These are phyloP conservation scores for Fusarium mundagurra DNA, from an alignment of 2,329 filamentous ascomycete genomes.

Conservation along the genomic window DNA sequence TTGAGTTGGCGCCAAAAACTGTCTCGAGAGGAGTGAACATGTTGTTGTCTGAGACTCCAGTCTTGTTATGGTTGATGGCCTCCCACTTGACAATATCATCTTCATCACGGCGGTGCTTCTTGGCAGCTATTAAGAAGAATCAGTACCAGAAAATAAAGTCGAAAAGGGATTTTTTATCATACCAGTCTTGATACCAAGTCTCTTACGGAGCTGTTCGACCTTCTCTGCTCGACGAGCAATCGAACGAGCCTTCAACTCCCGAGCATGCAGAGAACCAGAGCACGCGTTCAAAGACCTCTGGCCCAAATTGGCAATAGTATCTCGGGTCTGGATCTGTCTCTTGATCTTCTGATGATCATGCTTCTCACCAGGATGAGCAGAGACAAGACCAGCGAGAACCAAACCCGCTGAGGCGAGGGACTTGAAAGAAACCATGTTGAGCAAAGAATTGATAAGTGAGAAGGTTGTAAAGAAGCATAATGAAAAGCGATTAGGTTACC, in stretches of 20 bases:
- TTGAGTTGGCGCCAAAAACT: constrained; percentile 8
- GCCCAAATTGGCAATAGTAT: not conserved
- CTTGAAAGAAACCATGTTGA: constrained; percentile 2
- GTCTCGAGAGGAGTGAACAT: constrained; percentile 8
- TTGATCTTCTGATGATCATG: constrained; percentile 8
- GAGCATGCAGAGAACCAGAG: not conserved
- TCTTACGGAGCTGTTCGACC: constrained; percentile 1
- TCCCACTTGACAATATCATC: constrained; percentile 4
- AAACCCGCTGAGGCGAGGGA: not conserved
- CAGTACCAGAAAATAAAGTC: rapidly evolving
- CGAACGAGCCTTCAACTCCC: not conserved
- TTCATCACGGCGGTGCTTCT: constrained; percentile 5
- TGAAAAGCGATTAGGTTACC: too few relatives aligned
- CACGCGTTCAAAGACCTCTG: not conserved
- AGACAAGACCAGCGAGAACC: not conserved
- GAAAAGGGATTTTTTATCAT: rapidly evolving
- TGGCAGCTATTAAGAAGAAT: not conserved
- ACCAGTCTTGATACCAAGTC: constrained; percentile 5
- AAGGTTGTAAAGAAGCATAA: not conserved
- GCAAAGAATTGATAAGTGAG: not conserved
- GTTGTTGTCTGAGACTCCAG: not conserved
- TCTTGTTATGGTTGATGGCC: constrained; percentile 8
- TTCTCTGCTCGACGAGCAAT: constrained; percentile 1
- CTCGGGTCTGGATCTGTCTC: constrained; percentile 8
- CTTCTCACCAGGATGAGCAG: constrained; percentile 4